These are phyloP conservation scores for Fistulinella cinereoalba DNA, from an alignment of 1,284 basidiomycete genomes.

Conservation along the genomic window DNA sequence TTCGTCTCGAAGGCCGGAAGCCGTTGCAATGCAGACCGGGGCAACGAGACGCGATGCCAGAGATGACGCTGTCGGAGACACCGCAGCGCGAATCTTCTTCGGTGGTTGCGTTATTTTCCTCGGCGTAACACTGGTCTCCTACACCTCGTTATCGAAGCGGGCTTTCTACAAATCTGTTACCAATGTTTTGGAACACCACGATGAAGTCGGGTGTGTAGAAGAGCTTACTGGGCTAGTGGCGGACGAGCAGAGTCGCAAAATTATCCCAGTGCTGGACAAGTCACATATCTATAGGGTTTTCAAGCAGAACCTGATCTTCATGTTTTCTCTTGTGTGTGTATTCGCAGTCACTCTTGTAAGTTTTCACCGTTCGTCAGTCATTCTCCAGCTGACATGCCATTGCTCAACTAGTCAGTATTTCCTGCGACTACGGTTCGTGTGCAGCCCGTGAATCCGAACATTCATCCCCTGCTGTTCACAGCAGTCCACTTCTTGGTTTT, in stretches of 20 bases:
- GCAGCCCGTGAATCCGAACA: constrained; percentile 54
- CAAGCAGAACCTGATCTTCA: constrained; percentile 62
- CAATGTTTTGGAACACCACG: no score
- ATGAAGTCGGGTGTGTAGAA: no score
- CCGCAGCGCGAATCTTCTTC: constrained; percentile 68
- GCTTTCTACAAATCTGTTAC: not conserved
- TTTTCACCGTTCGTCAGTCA: constrained; percentile 1
- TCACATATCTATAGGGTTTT: constrained; percentile 50
- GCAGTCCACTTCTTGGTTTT: constrained; percentile 71
- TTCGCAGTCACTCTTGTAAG: constrained; percentile 80
- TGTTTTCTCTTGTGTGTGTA: constrained; percentile 71
- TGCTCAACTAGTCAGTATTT: constrained; percentile 62
- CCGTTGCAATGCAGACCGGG: not conserved
- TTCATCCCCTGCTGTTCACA: constrained; percentile 63
- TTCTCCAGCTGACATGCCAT: not conserved
- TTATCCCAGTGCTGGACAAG: no score
- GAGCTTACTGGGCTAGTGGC: no score
- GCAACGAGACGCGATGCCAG: not conserved
- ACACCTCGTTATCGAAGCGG: not conserved
- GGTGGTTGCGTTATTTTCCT: constrained; percentile 64
- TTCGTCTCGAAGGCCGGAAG: constrained; percentile 25
- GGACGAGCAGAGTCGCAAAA: no score
- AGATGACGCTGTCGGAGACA: constrained; percentile 51
- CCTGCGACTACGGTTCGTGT: constrained; percentile 81
- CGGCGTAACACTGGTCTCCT: constrained; percentile 43